Percentiles rank a stretch among this genome's conserved stretches.
phyloP scores from a whole-genome alignment of 2,329 filamentous ascomycete genomes.

The Penicillium sp. region DNA sequence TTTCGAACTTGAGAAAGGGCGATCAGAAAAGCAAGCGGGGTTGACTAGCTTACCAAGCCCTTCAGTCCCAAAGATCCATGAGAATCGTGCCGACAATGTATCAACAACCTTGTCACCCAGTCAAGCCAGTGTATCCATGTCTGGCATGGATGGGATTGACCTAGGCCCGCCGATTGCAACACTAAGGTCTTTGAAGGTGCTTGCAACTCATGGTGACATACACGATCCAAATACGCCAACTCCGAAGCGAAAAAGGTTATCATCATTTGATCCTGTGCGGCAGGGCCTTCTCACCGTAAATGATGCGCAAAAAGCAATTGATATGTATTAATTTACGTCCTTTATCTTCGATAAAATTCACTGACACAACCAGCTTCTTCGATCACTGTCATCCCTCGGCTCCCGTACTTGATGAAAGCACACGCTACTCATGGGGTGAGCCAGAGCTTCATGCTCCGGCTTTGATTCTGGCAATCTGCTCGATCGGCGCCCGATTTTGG shows the following conservation, averaged over 20 bases:
- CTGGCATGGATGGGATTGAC: constrained; percentile 17
- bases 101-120: not conserved
- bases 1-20: not conserved
- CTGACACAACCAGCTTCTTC: constrained; percentile 15
- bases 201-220: constrained; percentile 7
- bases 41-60: not conserved
- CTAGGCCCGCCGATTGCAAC: constrained; percentile 22
- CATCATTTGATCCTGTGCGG: constrained; percentile 5
- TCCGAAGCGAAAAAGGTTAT: not conserved
- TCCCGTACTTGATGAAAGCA: constrained; percentile 13
- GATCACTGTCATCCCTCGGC: constrained; percentile 19
- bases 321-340: not conserved
- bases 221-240: not conserved
- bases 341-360: not conserved
- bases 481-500: constrained; percentile 21
- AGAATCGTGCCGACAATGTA: not conserved
- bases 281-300: not conserved
- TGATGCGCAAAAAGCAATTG: constrained; percentile 5
- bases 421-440: constrained; percentile 8
- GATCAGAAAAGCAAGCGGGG: not conserved
- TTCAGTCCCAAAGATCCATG: not conserved
- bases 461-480: constrained; percentile 20
- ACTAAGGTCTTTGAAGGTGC: constrained; percentile 15
- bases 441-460: constrained; percentile 6
- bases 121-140: not conserved